A percentile compares a stretch with the other conserved stretches of the same genome.
Evolutionary conservation across 2,329 filamentous ascomycete species (phyloP).

Genomic region (Alternaria sp.): DNA sequence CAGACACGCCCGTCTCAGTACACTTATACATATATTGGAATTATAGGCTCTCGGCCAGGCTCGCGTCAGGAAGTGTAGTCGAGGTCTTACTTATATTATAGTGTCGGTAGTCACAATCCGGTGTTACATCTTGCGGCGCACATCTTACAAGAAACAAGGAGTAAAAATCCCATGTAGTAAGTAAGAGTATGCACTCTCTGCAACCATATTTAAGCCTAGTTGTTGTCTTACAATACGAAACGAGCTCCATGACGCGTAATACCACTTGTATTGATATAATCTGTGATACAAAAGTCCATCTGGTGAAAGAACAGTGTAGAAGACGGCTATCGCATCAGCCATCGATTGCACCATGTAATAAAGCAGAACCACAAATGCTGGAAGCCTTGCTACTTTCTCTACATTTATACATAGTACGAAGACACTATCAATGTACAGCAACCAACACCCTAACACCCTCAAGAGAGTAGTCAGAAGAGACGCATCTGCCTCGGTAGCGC

Average conservation of each 20-base stretch:
- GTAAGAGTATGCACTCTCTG: not conserved
- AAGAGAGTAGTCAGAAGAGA: not conserved
- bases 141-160: not conserved
- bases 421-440: not conserved
- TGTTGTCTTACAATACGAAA: too few species aligned
- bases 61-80: not conserved
- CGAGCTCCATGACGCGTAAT: too few species aligned
- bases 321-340: not conserved
- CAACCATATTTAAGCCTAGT: too few species aligned
- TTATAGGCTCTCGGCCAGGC: not conserved
- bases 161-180: not conserved
- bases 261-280: accelerated
- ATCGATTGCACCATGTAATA: accelerated
- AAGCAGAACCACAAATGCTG: not conserved
- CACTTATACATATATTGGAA: not conserved
- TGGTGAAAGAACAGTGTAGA: not conserved
- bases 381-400: not conserved
- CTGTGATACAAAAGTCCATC: not conserved
- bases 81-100: accelerated
- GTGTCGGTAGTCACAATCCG: not conserved
- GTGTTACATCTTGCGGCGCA: not conserved
- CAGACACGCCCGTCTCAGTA: not conserved
- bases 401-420: not conserved
- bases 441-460: accelerated
- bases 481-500: not conserved